Base-by-base conservation (phyloP, 2,329 filamentous ascomycete genomes). In the Diaporthe ampelina region DNA sequence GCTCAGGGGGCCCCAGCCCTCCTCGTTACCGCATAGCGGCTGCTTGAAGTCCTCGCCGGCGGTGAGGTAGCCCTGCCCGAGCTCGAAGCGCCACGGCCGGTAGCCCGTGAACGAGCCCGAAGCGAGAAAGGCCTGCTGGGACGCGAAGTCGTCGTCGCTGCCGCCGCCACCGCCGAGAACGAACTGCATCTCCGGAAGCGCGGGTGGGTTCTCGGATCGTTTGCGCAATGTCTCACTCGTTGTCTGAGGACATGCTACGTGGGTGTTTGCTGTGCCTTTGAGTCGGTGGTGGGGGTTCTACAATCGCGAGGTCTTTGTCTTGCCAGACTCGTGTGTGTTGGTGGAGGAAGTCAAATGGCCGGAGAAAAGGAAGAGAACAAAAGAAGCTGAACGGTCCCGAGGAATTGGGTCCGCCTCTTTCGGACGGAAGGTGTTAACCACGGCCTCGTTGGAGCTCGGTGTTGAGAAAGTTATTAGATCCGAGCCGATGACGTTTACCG, bases 1-100 rank as follows among this genome's bases (percentile, higher is more conserved):
- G 84, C 95, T 98, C 81, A 99, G 82, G 29, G 97, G 97, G 1
- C 97, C 97, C 97, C 97, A 99, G 80, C 97, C 97, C 84, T 98
- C 96, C 72, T 88, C 87, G 84, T 98, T 97, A 82, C 93, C 91
- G 85, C 96, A 98, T 83, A 98, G 87, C 74, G 94, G 91, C 82
- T 97, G 94, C 77, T 85, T 85, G 80, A 86, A 86, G 40, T 82
- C 76, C 72, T 82, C 79, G 40, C 84, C 83, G n/a, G 87, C 84
- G 75, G 83, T 87, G 76, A 94, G 88, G 83, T 94, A 94, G 76
- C 87, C 85, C 74, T 86, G 86, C 52, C 90, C 89, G 71, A 92
- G 85, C 76, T 86, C 81, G 73, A 85, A 83, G 59, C 85, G 77
- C 29, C 87, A 85, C 19, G 74, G 54, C 74, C 88, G 87, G 78